phyloP scores from a whole-genome alignment of 202 grass and related monocot genomes.

The Brachypodium distachyon region DNA sequence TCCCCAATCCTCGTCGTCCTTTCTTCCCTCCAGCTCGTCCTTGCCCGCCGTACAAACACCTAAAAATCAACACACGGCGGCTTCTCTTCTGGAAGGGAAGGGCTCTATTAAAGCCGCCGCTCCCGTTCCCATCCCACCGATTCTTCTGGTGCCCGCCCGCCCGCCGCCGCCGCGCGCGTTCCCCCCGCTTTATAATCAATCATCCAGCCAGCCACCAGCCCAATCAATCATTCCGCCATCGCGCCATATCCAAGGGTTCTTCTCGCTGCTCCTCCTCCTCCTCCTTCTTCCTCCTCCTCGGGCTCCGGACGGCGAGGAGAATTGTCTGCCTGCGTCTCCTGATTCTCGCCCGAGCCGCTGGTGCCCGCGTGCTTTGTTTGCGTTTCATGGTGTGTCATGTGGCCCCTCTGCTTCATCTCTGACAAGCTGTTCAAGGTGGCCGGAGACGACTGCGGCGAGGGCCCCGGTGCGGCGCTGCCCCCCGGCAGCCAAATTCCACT shows the following conservation, averaged over 20 bases:
- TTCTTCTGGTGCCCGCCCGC: slow-evolving; percentile 8
- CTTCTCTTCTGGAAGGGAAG: slow-evolving; percentile 15
- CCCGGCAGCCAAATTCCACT: slow-evolving; percentile 12
- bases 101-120: slow-evolving; percentile 24
- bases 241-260: background rate
- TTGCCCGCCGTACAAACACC: background rate
- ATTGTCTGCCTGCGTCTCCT: background rate
- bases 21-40: background rate
- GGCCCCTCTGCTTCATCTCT: slow-evolving; percentile 71
- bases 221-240: background rate
- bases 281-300: background rate
- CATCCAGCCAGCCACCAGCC: background rate
- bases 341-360: background rate
- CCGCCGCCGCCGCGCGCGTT: background rate
- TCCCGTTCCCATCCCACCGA: slow-evolving; percentile 8
- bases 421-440: slow-evolving; percentile 75
- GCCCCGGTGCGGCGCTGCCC: background rate
- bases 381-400: slow-evolving; percentile 52
- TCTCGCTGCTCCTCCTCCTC: background rate
- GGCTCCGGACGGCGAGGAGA: background rate
- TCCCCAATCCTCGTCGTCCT: background rate
- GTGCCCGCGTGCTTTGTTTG: background rate
- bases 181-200: slow-evolving; percentile 13
- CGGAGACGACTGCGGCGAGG: slow-evolving; percentile 19
- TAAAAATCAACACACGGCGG: slow-evolving; percentile 23